Percentiles rank a stretch among this genome's conserved stretches.
Evolutionary conservation across 2,329 filamentous ascomycete genomes (phyloP).

Genomic region (Pseudogymnoascus destructans): DNA sequence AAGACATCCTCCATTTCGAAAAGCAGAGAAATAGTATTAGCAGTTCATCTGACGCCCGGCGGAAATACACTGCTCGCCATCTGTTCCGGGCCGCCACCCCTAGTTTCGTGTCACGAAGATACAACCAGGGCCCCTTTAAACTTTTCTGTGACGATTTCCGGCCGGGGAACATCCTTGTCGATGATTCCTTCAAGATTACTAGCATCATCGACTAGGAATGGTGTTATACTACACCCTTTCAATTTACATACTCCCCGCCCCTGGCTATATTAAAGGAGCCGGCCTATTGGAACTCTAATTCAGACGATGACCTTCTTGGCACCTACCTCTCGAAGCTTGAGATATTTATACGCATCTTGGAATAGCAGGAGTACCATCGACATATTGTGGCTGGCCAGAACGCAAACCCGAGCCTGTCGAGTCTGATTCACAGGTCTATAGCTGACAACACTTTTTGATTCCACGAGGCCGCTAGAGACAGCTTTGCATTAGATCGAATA

Average conservation of each 20-base stretch:
- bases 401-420: background rate
- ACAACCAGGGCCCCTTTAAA: conserved; percentile 15
- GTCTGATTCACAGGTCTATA: background rate
- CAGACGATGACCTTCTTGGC: background rate
- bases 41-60: background rate
- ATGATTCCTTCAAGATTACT: conserved; percentile 13
- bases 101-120: conserved; percentile 13
- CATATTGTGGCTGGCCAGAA: background rate
- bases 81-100: background rate
- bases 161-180: conserved; percentile 15
- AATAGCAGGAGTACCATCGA: background rate
- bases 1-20: background rate
- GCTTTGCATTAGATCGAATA: background rate
- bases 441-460: background rate
- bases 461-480: background rate
- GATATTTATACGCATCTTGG: background rate
- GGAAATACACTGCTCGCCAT: background rate
- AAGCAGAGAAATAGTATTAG: background rate
- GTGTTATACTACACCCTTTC: conserved; percentile 14
- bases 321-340: background rate
- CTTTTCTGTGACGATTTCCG: conserved; percentile 16
- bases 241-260: conserved; percentile 15
- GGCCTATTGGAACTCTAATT: background rate
- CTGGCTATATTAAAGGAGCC: conserved; percentile 15
- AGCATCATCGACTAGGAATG: conserved; percentile 16